phyloP scores from a whole-genome alignment of 352 stramenopile species.

The Saprolegnia parasitica region DNA sequence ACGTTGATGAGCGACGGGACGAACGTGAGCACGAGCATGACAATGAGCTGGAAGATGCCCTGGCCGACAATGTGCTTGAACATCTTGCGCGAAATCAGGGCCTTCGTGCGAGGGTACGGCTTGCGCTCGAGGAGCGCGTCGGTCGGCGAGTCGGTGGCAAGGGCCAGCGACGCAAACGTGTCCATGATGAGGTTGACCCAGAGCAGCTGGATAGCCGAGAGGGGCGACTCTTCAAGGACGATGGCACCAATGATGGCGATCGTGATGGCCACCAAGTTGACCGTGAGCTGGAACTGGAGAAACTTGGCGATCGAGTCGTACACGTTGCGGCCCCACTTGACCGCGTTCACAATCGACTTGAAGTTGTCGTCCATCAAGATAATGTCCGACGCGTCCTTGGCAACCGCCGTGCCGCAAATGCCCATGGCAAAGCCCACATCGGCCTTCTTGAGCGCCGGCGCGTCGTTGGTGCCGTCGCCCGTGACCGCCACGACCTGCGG shows the following conservation, averaged over 20 bases:
- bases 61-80: constrained; percentile 84
- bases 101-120: constrained; percentile 86
- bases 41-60: constrained; percentile 65
- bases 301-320: constrained; percentile 93
- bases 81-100: constrained; percentile 83
- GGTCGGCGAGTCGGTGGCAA: constrained; percentile 91
- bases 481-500: constrained; percentile 86
- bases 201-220: constrained; percentile 89
- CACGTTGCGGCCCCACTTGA: constrained; percentile 90
- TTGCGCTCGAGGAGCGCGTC: constrained; percentile 81
- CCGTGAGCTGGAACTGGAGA: constrained; percentile 90
- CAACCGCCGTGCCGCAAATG: constrained; percentile 73
- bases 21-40: constrained; percentile 71
- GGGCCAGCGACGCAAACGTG: constrained; percentile 90
- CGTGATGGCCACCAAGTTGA: constrained; percentile 81
- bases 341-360: constrained; percentile 91
- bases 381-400: constrained; percentile 93
- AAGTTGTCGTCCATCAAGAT: constrained; percentile 96
- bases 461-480: constrained; percentile 92
- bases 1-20: constrained; percentile 27
- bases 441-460: constrained; percentile 84
- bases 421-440: constrained; percentile 90
- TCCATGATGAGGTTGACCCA: constrained; percentile 99
- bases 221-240: constrained; percentile 33
- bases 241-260: constrained; percentile 64